phyloP scores from a whole-genome alignment of 1,139 yeast species.

The Yamadazyma oceani region DNA sequence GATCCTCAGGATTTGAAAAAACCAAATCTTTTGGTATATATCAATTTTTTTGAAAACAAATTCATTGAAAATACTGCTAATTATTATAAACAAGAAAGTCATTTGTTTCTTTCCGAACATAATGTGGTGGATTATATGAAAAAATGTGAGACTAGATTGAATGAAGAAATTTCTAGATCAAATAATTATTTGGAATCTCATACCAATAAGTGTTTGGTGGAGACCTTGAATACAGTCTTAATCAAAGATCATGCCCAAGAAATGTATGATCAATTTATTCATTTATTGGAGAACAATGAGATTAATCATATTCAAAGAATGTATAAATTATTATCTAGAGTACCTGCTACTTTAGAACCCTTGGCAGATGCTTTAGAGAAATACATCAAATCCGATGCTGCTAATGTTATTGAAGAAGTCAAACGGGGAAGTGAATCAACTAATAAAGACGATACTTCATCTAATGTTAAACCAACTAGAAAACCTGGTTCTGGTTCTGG shows the following conservation, averaged over 20 bases:
- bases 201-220: conserved; percentile 75
- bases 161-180: conserved; percentile 79
- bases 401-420: conserved; percentile 64
- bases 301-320: conserved; percentile 76
- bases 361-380: conserved; percentile 71
- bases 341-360: conserved; percentile 73
- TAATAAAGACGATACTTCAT: conserved; percentile 19
- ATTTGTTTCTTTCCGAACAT: conserved; percentile 63
- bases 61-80: conserved; percentile 73
- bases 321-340: conserved; percentile 73
- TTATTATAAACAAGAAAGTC: conserved; percentile 73
- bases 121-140: conserved; percentile 90
- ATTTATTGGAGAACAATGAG: conserved; percentile 73
- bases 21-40: conserved; percentile 78
- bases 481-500: conserved; percentile 18
- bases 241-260: conserved; percentile 76
- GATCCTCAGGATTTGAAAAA: conserved; percentile 83
- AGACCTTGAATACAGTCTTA: conserved; percentile 70
- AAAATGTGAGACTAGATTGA: conserved; percentile 78
- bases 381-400: conserved; percentile 74
- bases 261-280: conserved; percentile 75
- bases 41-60: conserved; percentile 72
- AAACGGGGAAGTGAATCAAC: conserved; percentile 43
- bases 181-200: conserved; percentile 83
- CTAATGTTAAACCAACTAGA: conserved; percentile 18